Base-by-base conservation (phyloP, 139 green algal species). In the Marvania coccoides region DNA sequence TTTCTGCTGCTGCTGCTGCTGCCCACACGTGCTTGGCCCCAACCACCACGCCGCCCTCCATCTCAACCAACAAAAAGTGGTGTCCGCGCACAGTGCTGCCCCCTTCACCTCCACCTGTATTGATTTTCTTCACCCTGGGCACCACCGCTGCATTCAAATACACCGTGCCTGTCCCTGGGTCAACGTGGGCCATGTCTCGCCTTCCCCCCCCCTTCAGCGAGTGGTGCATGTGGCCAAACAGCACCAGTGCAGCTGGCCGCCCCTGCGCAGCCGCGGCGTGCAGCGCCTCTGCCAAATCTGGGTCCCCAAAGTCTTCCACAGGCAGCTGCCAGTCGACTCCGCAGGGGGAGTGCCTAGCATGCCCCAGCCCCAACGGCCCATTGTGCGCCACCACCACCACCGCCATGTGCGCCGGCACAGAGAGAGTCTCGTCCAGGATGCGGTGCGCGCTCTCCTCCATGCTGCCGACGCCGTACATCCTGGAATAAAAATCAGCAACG, bases 181-280 rank as follows among this genome's bases (percentile, higher is more conserved):
- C 72, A 10, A 90, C 66, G 10, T 65, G 42, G 12, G 75, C 79
- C 80, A 87, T 89, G 58, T 80, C 72, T 3, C 85, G 69, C 5
- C 38, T 30, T 29, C 66, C 69, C 30, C 71, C 51, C 7, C 63
- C 63, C 36, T 67, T 62, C 23, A 78, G 57, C 35, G 58, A 61
- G 51, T 85, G 72, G 70, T 91, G 85, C 85, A 91, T 91, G 76
- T 91, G 85, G 3, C 84, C 83, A 66, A 87, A 87, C 6, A 86
- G 56, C 53, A 88, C 69, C 30, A 85, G 70, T 6, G 78, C 48
- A 2, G 76, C 38, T 4, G 8, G 39, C 29, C 72, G 45, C 14
- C 80, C 67, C 14, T 59, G 56, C 13, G 26, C 35, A 36, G 19
- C 9, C 36, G 73, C 30, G 63, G 69, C 55, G 14, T 74, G 55